These are phyloP conservation scores for Candolleomyces aberdarensis DNA, from an alignment of 768 basidiomycete genomes.

Conservation along the genomic window DNA sequence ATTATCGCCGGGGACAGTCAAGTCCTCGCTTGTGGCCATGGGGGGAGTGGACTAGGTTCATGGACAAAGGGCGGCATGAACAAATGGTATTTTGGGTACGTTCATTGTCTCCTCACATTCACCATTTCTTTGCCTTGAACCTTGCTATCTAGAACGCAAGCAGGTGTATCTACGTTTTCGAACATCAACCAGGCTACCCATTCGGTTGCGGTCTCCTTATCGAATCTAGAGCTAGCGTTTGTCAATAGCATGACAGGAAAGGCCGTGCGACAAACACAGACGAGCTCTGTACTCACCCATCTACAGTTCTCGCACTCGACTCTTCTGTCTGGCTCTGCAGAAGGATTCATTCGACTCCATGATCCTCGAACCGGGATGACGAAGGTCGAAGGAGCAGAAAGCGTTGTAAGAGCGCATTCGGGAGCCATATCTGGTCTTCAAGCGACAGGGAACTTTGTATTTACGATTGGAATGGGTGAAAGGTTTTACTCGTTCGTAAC, in stretches of 20 bases:
- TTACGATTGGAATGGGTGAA: slow-evolving; percentile 84
- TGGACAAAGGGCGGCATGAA: slow-evolving; percentile 86
- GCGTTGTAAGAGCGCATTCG: slow-evolving; percentile 71
- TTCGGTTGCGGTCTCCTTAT: slow-evolving; percentile 57
- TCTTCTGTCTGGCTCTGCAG: slow-evolving; percentile 65
- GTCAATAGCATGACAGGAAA: slow-evolving; percentile 74
- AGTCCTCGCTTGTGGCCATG: slow-evolving; percentile 59
- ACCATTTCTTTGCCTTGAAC: background rate
- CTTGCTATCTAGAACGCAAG: slow-evolving; percentile 21
- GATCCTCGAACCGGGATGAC: slow-evolving; percentile 61
- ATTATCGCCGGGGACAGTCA: slow-evolving; percentile 76
- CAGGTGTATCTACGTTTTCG: slow-evolving; percentile 39
- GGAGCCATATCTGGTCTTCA: slow-evolving; percentile 83
- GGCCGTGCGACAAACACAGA: slow-evolving; percentile 52
- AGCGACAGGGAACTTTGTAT: slow-evolving; percentile 72
- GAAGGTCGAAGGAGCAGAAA: slow-evolving; percentile 45
- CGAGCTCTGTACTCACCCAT: slow-evolving; percentile 59
- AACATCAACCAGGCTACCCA: slow-evolving; percentile 50
- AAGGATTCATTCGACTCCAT: slow-evolving; percentile 72
- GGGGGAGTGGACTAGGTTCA: slow-evolving; percentile 67
- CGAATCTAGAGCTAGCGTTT: slow-evolving; percentile 58
- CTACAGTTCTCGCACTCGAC: slow-evolving; percentile 63
- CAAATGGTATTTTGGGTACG: slow-evolving; percentile 77
- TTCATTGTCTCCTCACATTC: slow-evolving; percentile 4
- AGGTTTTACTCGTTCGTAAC: slow-evolving; percentile 44